Evolutionary conservation across 1,139 yeast genomes (phyloP).

Genomic region (Sugiyamaella neomexicana): DNA sequence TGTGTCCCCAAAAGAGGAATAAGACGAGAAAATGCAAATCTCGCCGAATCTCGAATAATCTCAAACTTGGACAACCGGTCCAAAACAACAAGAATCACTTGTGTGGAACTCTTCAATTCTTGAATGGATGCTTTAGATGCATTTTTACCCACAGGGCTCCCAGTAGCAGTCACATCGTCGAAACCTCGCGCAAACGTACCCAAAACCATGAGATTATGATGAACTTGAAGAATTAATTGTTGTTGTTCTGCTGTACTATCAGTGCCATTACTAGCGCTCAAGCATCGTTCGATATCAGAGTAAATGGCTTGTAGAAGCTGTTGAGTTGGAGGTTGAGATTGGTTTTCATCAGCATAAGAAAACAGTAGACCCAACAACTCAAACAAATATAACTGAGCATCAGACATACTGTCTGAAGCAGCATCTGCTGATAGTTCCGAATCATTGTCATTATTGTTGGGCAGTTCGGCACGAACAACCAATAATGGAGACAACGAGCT

Average conservation of each 20-base stretch:
- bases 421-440: slow-evolving; percentile 44
- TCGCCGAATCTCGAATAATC: slow-evolving; percentile 76
- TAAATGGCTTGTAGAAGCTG: slow-evolving; percentile 77
- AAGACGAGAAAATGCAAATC: slow-evolving; percentile 84
- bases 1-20: slow-evolving; percentile 67
- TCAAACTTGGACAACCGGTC: slow-evolving; percentile 70
- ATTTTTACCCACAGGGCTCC: slow-evolving; percentile 21
- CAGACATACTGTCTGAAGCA: slow-evolving; percentile 64
- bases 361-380: slow-evolving; percentile 51
- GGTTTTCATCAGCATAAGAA: slow-evolving; percentile 39
- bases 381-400: slow-evolving; percentile 75
- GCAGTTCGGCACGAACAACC: slow-evolving; percentile 57
- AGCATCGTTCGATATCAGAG: slow-evolving; percentile 61
- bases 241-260: slow-evolving; percentile 28
- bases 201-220: slow-evolving; percentile 82
- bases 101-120: slow-evolving; percentile 70
- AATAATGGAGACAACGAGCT: slow-evolving; percentile 56
- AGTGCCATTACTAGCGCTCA: slow-evolving; percentile 25
- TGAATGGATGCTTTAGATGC: slow-evolving; percentile 39
- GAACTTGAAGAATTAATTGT: slow-evolving; percentile 66
- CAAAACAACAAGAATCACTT: slow-evolving; percentile 79
- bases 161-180: slow-evolving; percentile 42
- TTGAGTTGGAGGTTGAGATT: slow-evolving; percentile 31
- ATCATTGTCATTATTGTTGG: slow-evolving; percentile 48
- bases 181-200: slow-evolving; percentile 90